Conservation (phyloP, 768 basidiomycete genomes). For the Mycena vitilis region DNA sequence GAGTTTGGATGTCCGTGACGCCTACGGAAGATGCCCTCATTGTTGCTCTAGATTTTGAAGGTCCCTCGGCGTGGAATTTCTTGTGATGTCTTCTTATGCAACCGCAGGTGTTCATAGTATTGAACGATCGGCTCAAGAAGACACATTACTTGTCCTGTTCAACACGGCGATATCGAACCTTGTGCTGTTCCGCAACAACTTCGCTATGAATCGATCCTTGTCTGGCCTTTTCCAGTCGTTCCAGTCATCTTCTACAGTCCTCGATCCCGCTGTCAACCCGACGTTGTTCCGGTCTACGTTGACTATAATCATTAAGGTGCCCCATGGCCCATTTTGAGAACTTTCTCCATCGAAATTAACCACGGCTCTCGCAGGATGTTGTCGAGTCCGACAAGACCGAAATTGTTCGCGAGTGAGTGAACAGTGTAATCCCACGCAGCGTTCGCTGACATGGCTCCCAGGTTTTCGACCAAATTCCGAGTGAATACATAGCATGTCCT, state of each 20-base stretch:
- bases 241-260: slow-evolving; percentile 66
- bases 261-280: slow-evolving; percentile 70
- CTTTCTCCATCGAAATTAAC: background rate
- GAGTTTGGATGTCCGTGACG: slow-evolving; percentile 75
- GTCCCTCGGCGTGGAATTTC: slow-evolving; percentile 40
- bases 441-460: slow-evolving; percentile 36
- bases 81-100: background rate
- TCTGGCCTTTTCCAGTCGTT: slow-evolving; percentile 71
- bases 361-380: slow-evolving; percentile 59
- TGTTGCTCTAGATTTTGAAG: slow-evolving; percentile 74
- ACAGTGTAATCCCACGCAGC: background rate
- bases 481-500: slow-evolving; percentile 23
- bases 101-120: slow-evolving; percentile 67
- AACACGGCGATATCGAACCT: slow-evolving; percentile 75
- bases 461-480: slow-evolving; percentile 66
- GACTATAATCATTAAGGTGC: slow-evolving; percentile 72
- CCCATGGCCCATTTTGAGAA: background rate
- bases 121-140: slow-evolving; percentile 72
- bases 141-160: slow-evolving; percentile 70
- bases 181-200: slow-evolving; percentile 74
- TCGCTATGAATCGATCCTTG: slow-evolving; percentile 70
- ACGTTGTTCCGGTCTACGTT: slow-evolving; percentile 69
- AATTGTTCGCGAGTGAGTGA: slow-evolving; percentile 65
- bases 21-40: slow-evolving; percentile 66
- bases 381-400: slow-evolving; percentile 70